Base-by-base conservation (phyloP, 1,284 basidiomycete genomes). In the Ustilago cynodontis region DNA sequence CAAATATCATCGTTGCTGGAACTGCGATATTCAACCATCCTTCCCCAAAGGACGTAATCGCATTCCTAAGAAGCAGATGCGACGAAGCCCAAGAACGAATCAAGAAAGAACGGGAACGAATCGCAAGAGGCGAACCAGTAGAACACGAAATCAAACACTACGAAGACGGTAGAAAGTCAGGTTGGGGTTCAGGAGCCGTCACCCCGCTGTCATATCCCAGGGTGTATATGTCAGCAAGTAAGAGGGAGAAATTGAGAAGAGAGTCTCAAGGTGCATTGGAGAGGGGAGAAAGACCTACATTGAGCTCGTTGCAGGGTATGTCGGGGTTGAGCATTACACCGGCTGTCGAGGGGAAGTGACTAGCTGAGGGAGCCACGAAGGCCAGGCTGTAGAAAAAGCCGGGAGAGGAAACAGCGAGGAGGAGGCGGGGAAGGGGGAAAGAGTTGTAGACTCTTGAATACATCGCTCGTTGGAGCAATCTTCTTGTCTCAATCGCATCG, bases 1-100 rank as follows among this genome's bases (percentile, higher is more conserved):
- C 94, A 86, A 99, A 99, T 85, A 95, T 99, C 74, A 94, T 99
- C 75, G 97, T 99, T 14, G 96, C 97, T 10, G 97, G 97, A 20
- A 98, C 95, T 9, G 95, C 97, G 14, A 93, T 99, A 79, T 99
- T 99, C 85, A 91, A 90, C 53, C 91, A 95, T 18, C 86, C 90
- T 20, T 89, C 92, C 78, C 93, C 97, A 0, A 91, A 92, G 70
- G 80, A 85, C 29, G 84, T 86, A 22, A 85, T 86, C 57, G 59
- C 63, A 13, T 84, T 79, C 52, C 55, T 85, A 26, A 59, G 84
- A 2, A 69, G 52, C 18, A 47, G 77, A 18, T 85, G 83, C 65
- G 82, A 84, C 50, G 81, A 79, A 51, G 83, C 84, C 0, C 84
- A 86, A 50, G 83, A 78, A 47, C 61, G 81, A 14, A 85, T 86